Evolutionary conservation across 768 basidiomycete genomes (phyloP), one percentile per base, ranked within the genome.

Genomic region (Trametes meyenii): DNA sequence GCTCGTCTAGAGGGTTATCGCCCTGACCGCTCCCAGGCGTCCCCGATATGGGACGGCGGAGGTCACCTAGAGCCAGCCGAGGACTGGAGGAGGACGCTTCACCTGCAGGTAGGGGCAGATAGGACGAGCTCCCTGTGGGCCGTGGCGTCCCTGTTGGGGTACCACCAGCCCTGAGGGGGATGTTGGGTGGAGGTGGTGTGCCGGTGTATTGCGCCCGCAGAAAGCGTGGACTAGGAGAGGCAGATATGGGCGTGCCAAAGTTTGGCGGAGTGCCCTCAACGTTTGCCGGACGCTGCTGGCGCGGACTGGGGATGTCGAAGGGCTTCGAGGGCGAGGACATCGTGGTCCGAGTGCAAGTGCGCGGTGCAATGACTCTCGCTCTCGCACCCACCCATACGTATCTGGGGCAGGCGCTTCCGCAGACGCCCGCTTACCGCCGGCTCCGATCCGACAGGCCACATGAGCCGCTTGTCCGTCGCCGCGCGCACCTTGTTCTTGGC

Each of bases 121-220:
- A 60, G 51, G 49, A 55, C 51, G 64, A 50, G 61, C 55, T 58
- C 6, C 63, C 65, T 0, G 70, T 63, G 21, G 62, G 54, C 61
- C 58, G 69, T 45, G 55, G 71, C 44, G 65, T 71, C 39, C 81
- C 76, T 12, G 74, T 75, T 11, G 86, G 85, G 24, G 87, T 85
- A 63, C 84, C 82, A 21, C 42, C 40, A 35, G 46, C 49, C 35
- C 88, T 80, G 0, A 78, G 76, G 16, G 87, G 86, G 43, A 83
- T 77, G 62, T 82, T 81, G 29, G 81, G 76, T 7, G 75, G 71
- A 2, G 81, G 80, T 24, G 82, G 79, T 72, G 86, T 82, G 16
- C 83, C 84, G 6, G 83, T 69, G 66, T 87, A 90, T 59, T 84
- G 84, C 19, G 86, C 85, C 2, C 89, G 83, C n/a, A 90, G 75